phyloP scores from a whole-genome alignment of 2,329 filamentous ascomycete species.

The Cordyceps farinosa region DNA sequence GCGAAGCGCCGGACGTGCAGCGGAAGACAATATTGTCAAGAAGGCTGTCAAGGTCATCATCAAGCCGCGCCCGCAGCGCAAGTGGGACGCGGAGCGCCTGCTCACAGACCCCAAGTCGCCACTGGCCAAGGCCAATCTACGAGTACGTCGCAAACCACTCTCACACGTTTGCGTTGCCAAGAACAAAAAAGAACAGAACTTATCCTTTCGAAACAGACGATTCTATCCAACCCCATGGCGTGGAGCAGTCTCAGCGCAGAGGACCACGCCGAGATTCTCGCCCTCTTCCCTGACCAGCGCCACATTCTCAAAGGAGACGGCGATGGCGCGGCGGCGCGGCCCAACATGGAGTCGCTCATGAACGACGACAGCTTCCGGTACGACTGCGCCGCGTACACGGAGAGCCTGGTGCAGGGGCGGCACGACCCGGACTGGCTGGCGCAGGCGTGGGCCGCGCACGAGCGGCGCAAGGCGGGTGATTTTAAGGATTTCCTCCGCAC shows the following conservation, averaged over 20 bases:
- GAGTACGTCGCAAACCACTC: conserved; percentile 26
- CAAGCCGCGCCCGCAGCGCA: conserved; percentile 18
- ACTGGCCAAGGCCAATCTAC: conserved; percentile 36
- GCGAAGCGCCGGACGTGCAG: neutral
- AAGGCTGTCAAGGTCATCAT: conserved; percentile 27
- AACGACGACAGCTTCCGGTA: conserved; percentile 48
- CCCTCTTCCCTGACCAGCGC: conserved; percentile 35
- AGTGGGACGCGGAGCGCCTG: conserved; percentile 36
- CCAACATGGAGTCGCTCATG: conserved; percentile 40
- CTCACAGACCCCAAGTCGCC: conserved; percentile 37
- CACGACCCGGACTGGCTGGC: conserved; percentile 52
- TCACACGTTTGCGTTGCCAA: too few species aligned
- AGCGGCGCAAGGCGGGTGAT: conserved; percentile 44
- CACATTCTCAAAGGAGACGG: conserved; percentile 33
- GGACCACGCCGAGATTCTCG: conserved; percentile 35
- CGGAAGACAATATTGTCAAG: conserved; percentile 23
- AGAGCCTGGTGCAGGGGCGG: conserved; percentile 44
- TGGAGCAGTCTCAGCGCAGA: conserved; percentile 35
- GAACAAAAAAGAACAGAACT: neutral
- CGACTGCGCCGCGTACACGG: conserved; percentile 44
- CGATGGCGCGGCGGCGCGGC: conserved; percentile 32
- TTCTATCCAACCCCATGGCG: conserved; percentile 36
- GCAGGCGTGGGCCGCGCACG: conserved; percentile 50
- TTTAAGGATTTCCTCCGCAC: conserved; percentile 46
- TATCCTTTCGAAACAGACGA: conserved; percentile 26